Base-by-base conservation (phyloP, 1,284 basidiomycete genomes). In the Ceratobasidium papillatum region DNA sequence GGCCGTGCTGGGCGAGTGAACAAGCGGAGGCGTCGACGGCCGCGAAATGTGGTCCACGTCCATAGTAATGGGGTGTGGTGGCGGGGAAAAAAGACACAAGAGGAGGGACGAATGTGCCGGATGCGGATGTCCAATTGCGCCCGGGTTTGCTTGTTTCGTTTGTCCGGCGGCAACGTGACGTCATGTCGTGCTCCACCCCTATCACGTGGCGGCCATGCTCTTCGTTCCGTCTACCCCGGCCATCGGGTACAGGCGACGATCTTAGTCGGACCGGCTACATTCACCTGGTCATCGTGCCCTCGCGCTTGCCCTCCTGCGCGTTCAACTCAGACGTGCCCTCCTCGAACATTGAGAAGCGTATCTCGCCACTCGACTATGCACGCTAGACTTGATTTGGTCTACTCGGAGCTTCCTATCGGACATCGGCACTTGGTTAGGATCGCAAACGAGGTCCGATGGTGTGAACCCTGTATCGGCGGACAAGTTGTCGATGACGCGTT, bases 1-100 rank as follows among this genome's bases (percentile, higher is more conserved):
- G 32, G 64, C 64, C 8, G 64, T 68, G 27, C 47, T 52, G 47
- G 64, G 62, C 27, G 64, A 52, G 38, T 68, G 64, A 17, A 68
- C 64, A 7, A 68, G 64, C 12, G 47, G 32, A 19, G 64, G 64
- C 45, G 64, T 68, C 32, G 64, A 41, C 9, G 63, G 43, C n/a
- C 63, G 41, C 30, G 54, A 58, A 12, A 22, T 19, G 47, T 54
- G 27, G 22, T 32, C 27, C 38, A 7, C 51, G 51, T 54, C 51
- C 51, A 54, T 54, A 7, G 17, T 43, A 7, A 17, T 43, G 8
- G 41, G 41, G 17, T 4, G 19, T 3, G 27, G 51, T 27, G 51
- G 27, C 8, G 51, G 51, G 8, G 27, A 54, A 19, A 54, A 22
- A 27, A 7, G 51, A 27, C 51, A 43, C 41, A 17, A 17, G 41